Evolutionary conservation across 2,329 filamentous ascomycete genomes (phyloP).

Genomic region (Alternaria sp.): DNA sequence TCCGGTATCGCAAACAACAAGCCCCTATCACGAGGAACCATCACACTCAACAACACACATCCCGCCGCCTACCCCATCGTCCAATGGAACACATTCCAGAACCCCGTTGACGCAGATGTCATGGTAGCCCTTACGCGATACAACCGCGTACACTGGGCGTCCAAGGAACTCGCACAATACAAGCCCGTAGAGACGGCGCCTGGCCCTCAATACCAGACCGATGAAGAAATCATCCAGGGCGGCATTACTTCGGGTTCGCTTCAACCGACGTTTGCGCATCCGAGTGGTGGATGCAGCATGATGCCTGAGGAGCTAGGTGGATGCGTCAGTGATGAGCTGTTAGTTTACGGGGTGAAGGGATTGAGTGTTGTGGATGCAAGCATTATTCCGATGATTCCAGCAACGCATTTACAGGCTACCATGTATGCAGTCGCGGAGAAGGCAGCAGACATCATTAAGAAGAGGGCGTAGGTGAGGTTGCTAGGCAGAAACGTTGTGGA

Average conservation of each 20-base stretch:
- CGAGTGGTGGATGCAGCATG: slow-evolving; percentile 28
- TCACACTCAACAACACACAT: slow-evolving; percentile 43
- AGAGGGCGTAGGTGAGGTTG: neutral
- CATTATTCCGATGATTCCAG: slow-evolving; percentile 28
- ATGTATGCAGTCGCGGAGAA: slow-evolving; percentile 13
- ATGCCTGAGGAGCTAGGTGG: slow-evolving; percentile 31
- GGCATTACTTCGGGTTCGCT: slow-evolving; percentile 10
- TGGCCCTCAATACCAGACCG: slow-evolving; percentile 21
- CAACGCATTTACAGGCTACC: slow-evolving; percentile 32
- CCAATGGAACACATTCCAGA: slow-evolving; percentile 41
- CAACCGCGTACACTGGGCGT: slow-evolving; percentile 43
- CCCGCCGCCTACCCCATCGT: slow-evolving; percentile 35
- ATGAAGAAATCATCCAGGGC: slow-evolving; percentile 21
- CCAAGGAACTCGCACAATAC: slow-evolving; percentile 32
- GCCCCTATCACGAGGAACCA: slow-evolving; percentile 38
- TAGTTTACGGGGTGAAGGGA: slow-evolving; percentile 29
- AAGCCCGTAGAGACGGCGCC: slow-evolving; percentile 41
- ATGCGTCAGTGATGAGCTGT: slow-evolving; percentile 21
- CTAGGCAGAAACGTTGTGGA: neutral
- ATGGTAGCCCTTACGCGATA: slow-evolving; percentile 40
- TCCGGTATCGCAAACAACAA: slow-evolving; percentile 15
- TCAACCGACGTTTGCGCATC: slow-evolving; percentile 25
- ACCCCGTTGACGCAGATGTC: slow-evolving; percentile 47
- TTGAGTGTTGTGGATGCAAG: slow-evolving; percentile 39
- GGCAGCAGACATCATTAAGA: slow-evolving; percentile 8